Conservation (phyloP, 2,329 filamentous ascomycete species). For the Exophiala xenobiotica region DNA sequence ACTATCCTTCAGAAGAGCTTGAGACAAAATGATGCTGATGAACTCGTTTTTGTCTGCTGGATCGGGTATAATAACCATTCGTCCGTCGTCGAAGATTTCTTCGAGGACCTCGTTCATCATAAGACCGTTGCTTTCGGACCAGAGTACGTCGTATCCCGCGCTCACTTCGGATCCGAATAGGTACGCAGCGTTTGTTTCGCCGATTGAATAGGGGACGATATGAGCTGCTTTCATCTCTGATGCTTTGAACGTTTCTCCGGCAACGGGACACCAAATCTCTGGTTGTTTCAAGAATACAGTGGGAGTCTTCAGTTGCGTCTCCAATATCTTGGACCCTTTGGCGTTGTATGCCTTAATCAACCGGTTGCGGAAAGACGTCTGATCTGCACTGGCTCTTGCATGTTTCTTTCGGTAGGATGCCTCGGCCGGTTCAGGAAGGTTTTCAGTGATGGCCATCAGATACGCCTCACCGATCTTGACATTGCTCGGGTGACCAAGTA, state of each 20-base stretch:
- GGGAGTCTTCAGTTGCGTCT: too few species aligned
- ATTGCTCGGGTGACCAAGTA: conserved; percentile 3
- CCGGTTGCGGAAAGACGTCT: conserved; percentile 3
- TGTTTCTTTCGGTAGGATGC: not conserved
- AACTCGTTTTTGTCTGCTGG: conserved; percentile 12
- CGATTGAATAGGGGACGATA: conserved; percentile 8
- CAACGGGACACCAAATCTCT: conserved; percentile 7
- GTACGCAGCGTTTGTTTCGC: conserved; percentile 5
- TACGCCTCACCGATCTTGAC: conserved; percentile 7
- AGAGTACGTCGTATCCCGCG: conserved; percentile 8
- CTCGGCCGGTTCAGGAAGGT: not conserved
- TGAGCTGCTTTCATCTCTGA: conserved; percentile 1
- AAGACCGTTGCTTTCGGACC: conserved; percentile 10
- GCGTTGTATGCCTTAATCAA: conserved; percentile 7
- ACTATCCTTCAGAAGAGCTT: conserved; percentile 5
- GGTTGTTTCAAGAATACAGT: too few species aligned
- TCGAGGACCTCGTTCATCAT: conserved; percentile 3
- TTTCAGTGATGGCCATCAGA: conserved; percentile 2
- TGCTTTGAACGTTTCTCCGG: not conserved
- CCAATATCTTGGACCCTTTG: not conserved
- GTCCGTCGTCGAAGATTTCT: conserved; percentile 7
- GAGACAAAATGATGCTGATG: conserved; percentile 5
- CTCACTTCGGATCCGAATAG: conserved; percentile 1
- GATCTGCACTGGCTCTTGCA: not conserved
- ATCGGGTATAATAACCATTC: conserved; percentile 11